Percentiles rank a stretch among this genome's conserved stretches.
phyloP scores from a whole-genome alignment of 2,329 filamentous ascomycete species.

The Xenoacremonium recifei region DNA sequence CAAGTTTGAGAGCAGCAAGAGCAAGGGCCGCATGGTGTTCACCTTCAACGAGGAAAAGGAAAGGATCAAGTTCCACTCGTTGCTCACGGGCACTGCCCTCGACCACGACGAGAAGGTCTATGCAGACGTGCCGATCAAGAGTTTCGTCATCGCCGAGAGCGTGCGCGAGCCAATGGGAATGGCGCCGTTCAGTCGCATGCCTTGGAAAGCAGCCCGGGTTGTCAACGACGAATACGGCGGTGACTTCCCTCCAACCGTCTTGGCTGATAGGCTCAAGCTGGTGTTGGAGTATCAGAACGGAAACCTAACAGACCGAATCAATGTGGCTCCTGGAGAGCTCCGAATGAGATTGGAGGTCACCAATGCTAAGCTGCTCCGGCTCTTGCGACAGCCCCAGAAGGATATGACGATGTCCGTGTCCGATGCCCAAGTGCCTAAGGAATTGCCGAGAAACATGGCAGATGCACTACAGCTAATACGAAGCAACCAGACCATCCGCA shows the following conservation, averaged over 20 bases:
- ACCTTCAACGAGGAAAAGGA: slow-evolving; percentile 75
- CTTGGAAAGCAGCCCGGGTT: slow-evolving; percentile 67
- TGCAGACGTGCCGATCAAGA: slow-evolving; percentile 65
- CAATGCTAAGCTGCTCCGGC: slow-evolving; percentile 59
- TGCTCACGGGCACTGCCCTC: slow-evolving; percentile 71
- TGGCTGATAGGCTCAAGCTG: slow-evolving; percentile 74
- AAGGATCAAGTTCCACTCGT: slow-evolving; percentile 67
- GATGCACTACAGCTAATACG: slow-evolving; percentile 62
- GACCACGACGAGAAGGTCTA: slow-evolving; percentile 68
- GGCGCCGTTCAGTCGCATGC: slow-evolving; percentile 47
- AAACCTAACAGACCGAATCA: slow-evolving; percentile 79
- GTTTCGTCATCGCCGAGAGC: slow-evolving; percentile 60
- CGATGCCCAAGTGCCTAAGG: slow-evolving; percentile 62
- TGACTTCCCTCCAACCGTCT: slow-evolving; percentile 63
- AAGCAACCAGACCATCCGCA: slow-evolving; percentile 64
- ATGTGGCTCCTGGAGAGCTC: slow-evolving; percentile 74
- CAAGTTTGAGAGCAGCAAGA: slow-evolving; percentile 64
- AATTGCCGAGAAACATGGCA: slow-evolving; percentile 60
- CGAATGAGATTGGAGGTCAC: slow-evolving; percentile 64
- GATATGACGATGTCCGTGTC: slow-evolving; percentile 77
- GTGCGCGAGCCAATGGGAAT: slow-evolving; percentile 50
- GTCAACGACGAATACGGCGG: slow-evolving; percentile 68
- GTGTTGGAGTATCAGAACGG: slow-evolving; percentile 75
- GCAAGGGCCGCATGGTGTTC: slow-evolving; percentile 70
- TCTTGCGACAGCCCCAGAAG: slow-evolving; percentile 71